These are phyloP conservation scores for Leccinum truebloodii DNA, from an alignment of 768 basidiomycete genomes.

Conservation along the genomic window DNA sequence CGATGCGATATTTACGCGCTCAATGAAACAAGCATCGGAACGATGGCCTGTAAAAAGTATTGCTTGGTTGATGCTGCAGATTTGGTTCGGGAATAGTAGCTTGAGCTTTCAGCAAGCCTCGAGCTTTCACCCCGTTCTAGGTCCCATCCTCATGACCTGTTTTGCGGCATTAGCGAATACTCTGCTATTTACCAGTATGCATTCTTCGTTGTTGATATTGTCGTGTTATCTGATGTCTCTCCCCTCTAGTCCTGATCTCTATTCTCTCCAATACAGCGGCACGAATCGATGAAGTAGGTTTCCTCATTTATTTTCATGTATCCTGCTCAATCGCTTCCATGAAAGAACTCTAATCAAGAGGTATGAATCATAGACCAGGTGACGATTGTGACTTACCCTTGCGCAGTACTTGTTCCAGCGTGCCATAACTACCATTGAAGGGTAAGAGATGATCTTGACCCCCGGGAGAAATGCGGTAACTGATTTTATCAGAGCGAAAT, in stretches of 20 bases:
- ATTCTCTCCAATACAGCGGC: slow-evolving; percentile 91
- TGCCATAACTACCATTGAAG: slow-evolving; percentile 85
- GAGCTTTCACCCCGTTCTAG: slow-evolving; percentile 69
- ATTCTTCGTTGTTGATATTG: background rate
- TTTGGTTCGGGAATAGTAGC: slow-evolving; percentile 83
- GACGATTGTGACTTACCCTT: slow-evolving; percentile 17
- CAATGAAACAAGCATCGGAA: slow-evolving; percentile 30
- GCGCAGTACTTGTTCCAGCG: slow-evolving; percentile 82
- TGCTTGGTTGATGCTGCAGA: slow-evolving; percentile 83
- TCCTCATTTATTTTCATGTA: background rate
- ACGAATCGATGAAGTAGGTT: slow-evolving; percentile 60
- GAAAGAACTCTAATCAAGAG: slow-evolving; percentile 61
- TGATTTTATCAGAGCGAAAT: slow-evolving; percentile 62
- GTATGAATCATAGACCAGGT: slow-evolving; percentile 29
- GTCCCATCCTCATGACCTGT: slow-evolving; percentile 75
- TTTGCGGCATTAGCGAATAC: slow-evolving; percentile 83
- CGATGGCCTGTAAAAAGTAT: slow-evolving; percentile 47
- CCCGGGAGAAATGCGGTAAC: slow-evolving; percentile 7
- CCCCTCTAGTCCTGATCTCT: slow-evolving; percentile 64
- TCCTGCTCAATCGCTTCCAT: slow-evolving; percentile 1
- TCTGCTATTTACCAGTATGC: slow-evolving; percentile 75
- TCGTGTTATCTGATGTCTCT: slow-evolving; percentile 6
- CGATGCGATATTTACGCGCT: slow-evolving; percentile 24
- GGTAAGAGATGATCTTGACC: slow-evolving; percentile 41
- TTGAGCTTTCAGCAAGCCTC: slow-evolving; percentile 57